Base-by-base conservation (phyloP, 1,284 basidiomycete species). In the Marasmius oreades region DNA sequence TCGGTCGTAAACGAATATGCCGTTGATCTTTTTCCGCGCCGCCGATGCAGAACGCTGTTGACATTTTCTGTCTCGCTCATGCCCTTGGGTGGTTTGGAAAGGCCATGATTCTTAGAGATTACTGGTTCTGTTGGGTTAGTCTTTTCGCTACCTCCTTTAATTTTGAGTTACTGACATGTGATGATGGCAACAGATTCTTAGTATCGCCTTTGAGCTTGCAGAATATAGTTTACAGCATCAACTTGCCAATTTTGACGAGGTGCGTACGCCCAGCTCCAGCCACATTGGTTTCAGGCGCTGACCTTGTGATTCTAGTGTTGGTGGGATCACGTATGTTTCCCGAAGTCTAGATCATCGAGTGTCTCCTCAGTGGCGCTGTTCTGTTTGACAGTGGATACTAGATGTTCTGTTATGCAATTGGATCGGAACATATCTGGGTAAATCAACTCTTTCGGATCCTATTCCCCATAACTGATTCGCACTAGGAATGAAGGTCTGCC, bases 351-450 rank as follows among this genome's bases (percentile, higher is more conserved):
- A 45, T 45, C 46, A 18, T 37, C 31, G 33, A 34, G 20, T 42
- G 16, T 23, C 24, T 10, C 36, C 43, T 54, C 12, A 26, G 61
- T 66, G 53, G 66, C 59, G 8, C 60, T 60, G 52, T 48, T 50
- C 46, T 58, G 37, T 50, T 50, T 50, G 47, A 47, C 66, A 92
- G 88, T 93, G 91, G 91, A 75, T 93, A 56, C 75, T 93, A 51
- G 90, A 93, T 69, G 91, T 93, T 51, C 75, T 92, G 50, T 64
- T 93, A 28, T 93, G 90, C 73, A 93, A 93, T 69, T 92, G 91
- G 90, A 68, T 90, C 54, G 90, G 90, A 51, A 89, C 88, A 14
- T 92, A 90, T 69, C 69, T 92, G 11, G 91, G 90, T 83, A 66
- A 64, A 75, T 63, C 52, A 48, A 34, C 55, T 52, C 47, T 46